phyloP scores from a whole-genome alignment of 208 protist genomes.

The Blechomonas ayalai region DNA sequence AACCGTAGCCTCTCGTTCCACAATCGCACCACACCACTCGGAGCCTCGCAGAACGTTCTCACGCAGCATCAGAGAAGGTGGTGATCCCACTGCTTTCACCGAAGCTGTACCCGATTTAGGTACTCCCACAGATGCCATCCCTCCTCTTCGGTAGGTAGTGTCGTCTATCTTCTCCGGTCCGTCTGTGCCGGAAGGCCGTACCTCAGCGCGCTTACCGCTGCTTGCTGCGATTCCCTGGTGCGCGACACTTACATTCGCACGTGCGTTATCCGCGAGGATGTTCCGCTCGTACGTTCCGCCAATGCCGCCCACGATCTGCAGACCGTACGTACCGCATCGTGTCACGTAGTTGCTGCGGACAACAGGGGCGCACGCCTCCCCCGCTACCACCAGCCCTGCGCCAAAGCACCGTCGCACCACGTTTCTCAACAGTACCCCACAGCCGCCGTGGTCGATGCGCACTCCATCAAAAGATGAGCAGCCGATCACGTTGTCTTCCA shows the following conservation, averaged over 20 bases:
- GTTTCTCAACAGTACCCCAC: slow-evolving; percentile 18
- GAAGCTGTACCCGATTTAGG: no score
- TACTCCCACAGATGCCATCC: no score
- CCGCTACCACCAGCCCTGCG: slow-evolving; percentile 14
- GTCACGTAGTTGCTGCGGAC: slow-evolving; percentile 23
- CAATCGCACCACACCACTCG: slow-evolving; percentile 7
- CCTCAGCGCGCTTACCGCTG: no score
- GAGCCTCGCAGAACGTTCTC: slow-evolving; percentile 13
- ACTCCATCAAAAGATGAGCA: slow-evolving; percentile 20
- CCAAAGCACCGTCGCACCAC: slow-evolving; percentile 14
- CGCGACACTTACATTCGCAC: slow-evolving; percentile 11
- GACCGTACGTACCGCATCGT: slow-evolving; percentile 12
- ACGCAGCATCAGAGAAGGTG: slow-evolving; percentile 6
- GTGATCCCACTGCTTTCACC: no score
- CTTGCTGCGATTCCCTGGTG: not conserved
- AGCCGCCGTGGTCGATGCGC: slow-evolving; percentile 18
- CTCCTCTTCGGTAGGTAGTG: no score
- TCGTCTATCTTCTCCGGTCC: no score
- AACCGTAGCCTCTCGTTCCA: slow-evolving; percentile 11
- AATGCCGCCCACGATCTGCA: slow-evolving; percentile 11
- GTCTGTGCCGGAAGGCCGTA: not conserved
- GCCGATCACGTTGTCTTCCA: slow-evolving; percentile 27
- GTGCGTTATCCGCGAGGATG: slow-evolving; percentile 9
- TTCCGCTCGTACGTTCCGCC: slow-evolving; percentile 34
- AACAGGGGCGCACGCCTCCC: slow-evolving; percentile 7